Base-by-base conservation (phyloP, 495 filamentous ascomycete species). In the Penicillium nucicola region DNA sequence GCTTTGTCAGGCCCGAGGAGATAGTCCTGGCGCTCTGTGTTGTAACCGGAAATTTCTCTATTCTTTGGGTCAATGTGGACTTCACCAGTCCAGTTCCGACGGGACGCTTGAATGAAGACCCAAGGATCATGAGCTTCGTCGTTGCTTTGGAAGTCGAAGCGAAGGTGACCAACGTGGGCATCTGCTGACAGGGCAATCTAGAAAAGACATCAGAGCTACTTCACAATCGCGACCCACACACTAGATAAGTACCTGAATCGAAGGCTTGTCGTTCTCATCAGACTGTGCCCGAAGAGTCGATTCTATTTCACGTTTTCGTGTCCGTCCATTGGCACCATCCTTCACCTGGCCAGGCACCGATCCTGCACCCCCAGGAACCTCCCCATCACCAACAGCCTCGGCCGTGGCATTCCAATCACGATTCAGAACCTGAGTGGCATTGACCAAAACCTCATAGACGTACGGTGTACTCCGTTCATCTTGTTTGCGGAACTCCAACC, bases 21-120 rank as follows among this genome's bases (percentile, higher is more conserved):
- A n/a, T 65, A 65, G 19, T 65, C 62, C 46, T 65, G 62, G 35
- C 62, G 50, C 51, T 65, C 59, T 2, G 62, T 59, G 28, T 62
- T 65, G 20, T 62, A 62, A 0, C 59, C 59, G 17, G 52, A 65
- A 7, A 65, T 34, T 32, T 65, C 62, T 12, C 14, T 45, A 4
- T 25, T 43, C 0, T 41, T 18, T 13, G n/a, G 0, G 32, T 65
- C 59, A 20, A 65, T 51, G 11, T 62, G 53, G 7, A 62, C 59
- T 17, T 55, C 62, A 4, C 62, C 62, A 11, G 48, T 62, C 62
- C 62, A 65, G 17, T 65, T 65, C 5, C 42, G 56, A 17, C 62
- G 62, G 28, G 59, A 62, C 7, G 53, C 53, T 44, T 65, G 50
- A 25, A 65, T 42, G n/a, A 57, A 57, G 0, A 65, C 49, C 59